Percentiles rank a stretch among this genome's conserved stretches.
phyloP scores from a whole-genome alignment of 202 grass and related monocot species.

The Dendrocalamus latiflorus region DNA sequence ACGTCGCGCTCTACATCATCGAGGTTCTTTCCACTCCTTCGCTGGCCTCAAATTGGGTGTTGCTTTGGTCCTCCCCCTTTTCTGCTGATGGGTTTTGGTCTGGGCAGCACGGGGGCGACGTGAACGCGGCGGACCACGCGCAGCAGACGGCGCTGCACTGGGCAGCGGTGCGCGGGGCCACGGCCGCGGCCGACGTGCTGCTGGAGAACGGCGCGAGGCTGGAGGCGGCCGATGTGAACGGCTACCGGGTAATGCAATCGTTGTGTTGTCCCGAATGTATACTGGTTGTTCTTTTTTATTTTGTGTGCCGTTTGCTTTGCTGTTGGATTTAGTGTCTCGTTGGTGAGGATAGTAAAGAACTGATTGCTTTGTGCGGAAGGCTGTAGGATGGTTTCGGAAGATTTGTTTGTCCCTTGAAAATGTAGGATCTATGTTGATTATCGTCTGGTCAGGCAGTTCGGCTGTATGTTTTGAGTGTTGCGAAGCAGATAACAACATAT shows the following conservation, averaged over 20 bases:
- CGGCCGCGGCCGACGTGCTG: too few relatives aligned
- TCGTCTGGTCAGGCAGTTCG: background rate
- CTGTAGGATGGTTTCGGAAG: background rate
- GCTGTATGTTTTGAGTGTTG: background rate
- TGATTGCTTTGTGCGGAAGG: background rate
- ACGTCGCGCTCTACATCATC: too few relatives aligned
- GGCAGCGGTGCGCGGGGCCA: conserved; percentile 56
- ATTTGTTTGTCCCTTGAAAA: background rate
- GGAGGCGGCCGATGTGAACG: too few relatives aligned
- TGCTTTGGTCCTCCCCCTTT: too few relatives aligned
- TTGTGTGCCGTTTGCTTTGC: background rate
- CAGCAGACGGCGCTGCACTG: too few relatives aligned
- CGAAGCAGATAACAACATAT: background rate
- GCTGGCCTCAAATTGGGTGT: too few relatives aligned
- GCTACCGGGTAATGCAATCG: conserved; percentile 70
- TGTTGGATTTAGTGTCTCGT: background rate
- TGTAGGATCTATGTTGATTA: background rate
- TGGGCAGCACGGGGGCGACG: too few relatives aligned
- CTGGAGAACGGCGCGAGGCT: conserved; percentile 60
- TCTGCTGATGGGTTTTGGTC: too few relatives aligned
- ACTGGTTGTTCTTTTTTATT: background rate
- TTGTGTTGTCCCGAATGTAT: background rate
- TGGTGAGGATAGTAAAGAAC: background rate
- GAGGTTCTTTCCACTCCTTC: too few relatives aligned
- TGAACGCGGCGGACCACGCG: too few relatives aligned